A percentile compares a stretch with the other conserved stretches of the same genome.
phyloP scores from a whole-genome alignment of 179 eudicot genomes.

The Actinidia chinensis region DNA sequence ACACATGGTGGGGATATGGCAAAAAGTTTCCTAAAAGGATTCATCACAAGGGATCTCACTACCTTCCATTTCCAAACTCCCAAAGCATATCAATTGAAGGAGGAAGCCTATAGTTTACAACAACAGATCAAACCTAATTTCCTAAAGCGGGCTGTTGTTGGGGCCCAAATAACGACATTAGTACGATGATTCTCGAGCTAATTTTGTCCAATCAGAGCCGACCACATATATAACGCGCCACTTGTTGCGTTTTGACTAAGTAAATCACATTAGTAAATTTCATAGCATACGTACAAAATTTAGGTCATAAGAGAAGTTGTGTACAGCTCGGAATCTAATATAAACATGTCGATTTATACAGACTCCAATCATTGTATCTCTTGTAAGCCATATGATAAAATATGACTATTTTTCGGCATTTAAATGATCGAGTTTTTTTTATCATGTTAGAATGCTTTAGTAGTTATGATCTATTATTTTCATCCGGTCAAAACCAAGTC shows the following conservation, averaged over 20 bases:
- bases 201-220: conserved; percentile 45
- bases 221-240: conserved; percentile 63
- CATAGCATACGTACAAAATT: neutral
- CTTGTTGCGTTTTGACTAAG: conserved; percentile 51
- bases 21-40: conserved; percentile 11
- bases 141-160: conserved; percentile 48
- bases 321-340: neutral
- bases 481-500: no score
- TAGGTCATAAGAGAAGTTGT: neutral
- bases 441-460: no score
- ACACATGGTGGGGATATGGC: neutral
- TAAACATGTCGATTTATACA: no score
- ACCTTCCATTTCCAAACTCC: conserved; percentile 35
- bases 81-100: conserved; percentile 29
- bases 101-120: conserved; percentile 35
- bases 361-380: no score
- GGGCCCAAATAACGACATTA: conserved; percentile 43
- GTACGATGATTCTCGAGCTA: conserved; percentile 37
- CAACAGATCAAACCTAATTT: conserved; percentile 39
- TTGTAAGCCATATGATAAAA: no score
- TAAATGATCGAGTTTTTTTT: no score
- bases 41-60: conserved; percentile 59
- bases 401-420: no score
- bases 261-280: conserved; percentile 23
- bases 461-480: no score